These are phyloP conservation scores for Diaporthe citri DNA, from an alignment of 2,329 filamentous ascomycete genomes.

Conservation along the genomic window DNA sequence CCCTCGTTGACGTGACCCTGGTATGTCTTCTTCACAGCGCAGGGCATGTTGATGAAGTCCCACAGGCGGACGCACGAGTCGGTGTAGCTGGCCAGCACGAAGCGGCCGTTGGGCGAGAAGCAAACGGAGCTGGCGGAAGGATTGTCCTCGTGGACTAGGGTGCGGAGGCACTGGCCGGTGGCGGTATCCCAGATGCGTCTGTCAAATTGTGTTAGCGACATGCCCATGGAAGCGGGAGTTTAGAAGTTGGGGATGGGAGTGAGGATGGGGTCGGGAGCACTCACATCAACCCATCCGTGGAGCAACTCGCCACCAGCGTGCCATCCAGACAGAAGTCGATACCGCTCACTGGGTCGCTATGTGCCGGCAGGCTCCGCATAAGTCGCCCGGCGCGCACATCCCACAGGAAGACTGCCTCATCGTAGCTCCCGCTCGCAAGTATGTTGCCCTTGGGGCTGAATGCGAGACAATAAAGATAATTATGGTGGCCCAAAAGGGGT, in stretches of 20 bases:
- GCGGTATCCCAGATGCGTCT: slow-evolving; percentile 95
- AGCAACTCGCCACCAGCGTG: slow-evolving; percentile 91
- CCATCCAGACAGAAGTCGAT: slow-evolving; percentile 95
- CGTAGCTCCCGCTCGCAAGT: slow-evolving; percentile 93
- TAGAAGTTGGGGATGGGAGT: not conserved
- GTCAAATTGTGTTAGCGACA: not conserved
- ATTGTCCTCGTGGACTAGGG: slow-evolving; percentile 96
- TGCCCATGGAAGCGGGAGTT: slow-evolving; percentile 8
- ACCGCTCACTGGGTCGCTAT: slow-evolving; percentile 93
- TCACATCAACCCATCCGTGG: slow-evolving; percentile 88
- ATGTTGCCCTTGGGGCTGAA: slow-evolving; percentile 99
- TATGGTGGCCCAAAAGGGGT: slow-evolving; percentile 88
- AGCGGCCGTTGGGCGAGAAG: slow-evolving; percentile 95
- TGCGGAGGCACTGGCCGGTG: slow-evolving; percentile 94
- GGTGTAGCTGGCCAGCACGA: slow-evolving; percentile 90
- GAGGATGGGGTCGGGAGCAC: slow-evolving; percentile 43
- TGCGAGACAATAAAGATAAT: slow-evolving; percentile 93
- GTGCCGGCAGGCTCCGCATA: slow-evolving; percentile 92
- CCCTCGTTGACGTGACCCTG: slow-evolving; percentile 89
- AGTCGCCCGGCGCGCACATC: slow-evolving; percentile 88
- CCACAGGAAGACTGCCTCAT: slow-evolving; percentile 97
- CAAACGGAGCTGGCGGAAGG: slow-evolving; percentile 88
- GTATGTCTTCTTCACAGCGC: slow-evolving; percentile 92
- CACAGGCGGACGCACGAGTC: slow-evolving; percentile 92
- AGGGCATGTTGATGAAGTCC: slow-evolving; percentile 87